Conservation (phyloP, 345 rosid genomes). For the Capsella bursapastoris region DNA sequence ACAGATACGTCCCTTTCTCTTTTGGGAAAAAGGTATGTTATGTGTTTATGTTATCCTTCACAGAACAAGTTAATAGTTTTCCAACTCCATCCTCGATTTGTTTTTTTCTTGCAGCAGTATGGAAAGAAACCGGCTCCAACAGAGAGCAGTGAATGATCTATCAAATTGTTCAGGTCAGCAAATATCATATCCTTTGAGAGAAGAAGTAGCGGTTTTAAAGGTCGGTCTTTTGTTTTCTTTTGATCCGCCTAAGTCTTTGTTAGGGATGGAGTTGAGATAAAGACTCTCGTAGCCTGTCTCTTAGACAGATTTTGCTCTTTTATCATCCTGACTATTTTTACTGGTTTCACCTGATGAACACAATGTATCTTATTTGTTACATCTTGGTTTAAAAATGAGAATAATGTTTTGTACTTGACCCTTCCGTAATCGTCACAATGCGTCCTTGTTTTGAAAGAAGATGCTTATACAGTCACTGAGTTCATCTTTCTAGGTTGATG, state of each 20-base stretch:
- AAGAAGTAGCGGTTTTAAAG: slow-evolving; percentile 19
- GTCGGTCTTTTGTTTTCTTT: slow-evolving; percentile 37
- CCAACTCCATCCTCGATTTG: slow-evolving; percentile 10
- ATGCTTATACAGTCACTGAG: background rate
- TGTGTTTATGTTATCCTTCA: slow-evolving; percentile 38
- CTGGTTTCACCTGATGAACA: slow-evolving; percentile 23
- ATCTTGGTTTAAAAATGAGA: slow-evolving; percentile 2
- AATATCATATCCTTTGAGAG: background rate
- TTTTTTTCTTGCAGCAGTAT: slow-evolving; percentile 55
- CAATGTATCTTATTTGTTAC: slow-evolving; percentile 22
- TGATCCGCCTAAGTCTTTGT: slow-evolving; percentile 35
- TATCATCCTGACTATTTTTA: slow-evolving; percentile 31
- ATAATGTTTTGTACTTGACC: slow-evolving; percentile 16
- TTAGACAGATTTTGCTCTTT: slow-evolving; percentile 25
- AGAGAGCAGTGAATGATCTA: slow-evolving; percentile 48
- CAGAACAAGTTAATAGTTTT: slow-evolving; percentile 8
- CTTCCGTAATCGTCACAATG: background rate
- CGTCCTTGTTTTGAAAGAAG: background rate
- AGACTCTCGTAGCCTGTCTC: slow-evolving; percentile 32
- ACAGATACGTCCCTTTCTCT: slow-evolving; percentile 90
- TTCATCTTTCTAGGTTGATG: background rate
- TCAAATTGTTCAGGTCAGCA: slow-evolving; percentile 16
- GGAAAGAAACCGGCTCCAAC: slow-evolving; percentile 62
- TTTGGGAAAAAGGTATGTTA: slow-evolving; percentile 73
- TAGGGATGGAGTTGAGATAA: slow-evolving; percentile 31